Evolutionary conservation across 2,329 filamentous ascomycete genomes (phyloP).

Genomic region (Lachnellula occidentalis): DNA sequence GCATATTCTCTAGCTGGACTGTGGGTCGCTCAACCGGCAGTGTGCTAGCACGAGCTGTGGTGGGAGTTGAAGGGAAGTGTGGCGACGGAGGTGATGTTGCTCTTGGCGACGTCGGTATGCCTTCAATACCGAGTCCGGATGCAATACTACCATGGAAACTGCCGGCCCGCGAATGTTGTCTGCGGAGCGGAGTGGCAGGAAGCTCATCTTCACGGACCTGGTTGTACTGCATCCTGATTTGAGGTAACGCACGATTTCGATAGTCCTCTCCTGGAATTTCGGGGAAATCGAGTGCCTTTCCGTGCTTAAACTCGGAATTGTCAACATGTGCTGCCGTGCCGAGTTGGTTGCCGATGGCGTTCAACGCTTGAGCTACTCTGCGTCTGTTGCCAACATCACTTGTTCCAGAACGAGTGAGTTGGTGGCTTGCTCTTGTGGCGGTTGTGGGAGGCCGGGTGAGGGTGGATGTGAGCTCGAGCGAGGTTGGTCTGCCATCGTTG

Average conservation of each 20-base stretch:
- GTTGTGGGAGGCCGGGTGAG: neutral
- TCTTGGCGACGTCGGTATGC: constrained; percentile 12
- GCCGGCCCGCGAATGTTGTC: constrained; percentile 33
- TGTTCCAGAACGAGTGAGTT: neutral
- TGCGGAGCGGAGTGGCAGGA: constrained; percentile 24
- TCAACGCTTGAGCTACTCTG: constrained; percentile 40
- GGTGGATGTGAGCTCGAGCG: neutral
- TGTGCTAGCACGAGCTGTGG: constrained; percentile 16
- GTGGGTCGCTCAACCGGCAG: constrained; percentile 10
- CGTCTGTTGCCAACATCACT: constrained; percentile 31
- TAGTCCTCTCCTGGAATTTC: constrained; percentile 48
- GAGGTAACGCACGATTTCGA: constrained; percentile 38
- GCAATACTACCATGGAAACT: constrained; percentile 34
- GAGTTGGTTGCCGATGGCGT: constrained; percentile 39
- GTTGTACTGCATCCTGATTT: constrained; percentile 39
- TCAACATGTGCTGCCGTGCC: constrained; percentile 45
- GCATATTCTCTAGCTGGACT: no score
- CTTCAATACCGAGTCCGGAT: constrained; percentile 27
- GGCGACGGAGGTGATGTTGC: constrained; percentile 15
- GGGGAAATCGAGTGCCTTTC: constrained; percentile 46
- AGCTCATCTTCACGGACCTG: constrained; percentile 31
- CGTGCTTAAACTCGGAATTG: constrained; percentile 42
- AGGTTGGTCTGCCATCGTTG: constrained; percentile 3
- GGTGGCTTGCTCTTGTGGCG: neutral
- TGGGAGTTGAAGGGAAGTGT: constrained; percentile 15